phyloP scores from a whole-genome alignment of 768 basidiomycete species.

The Amanita brunnescens region DNA sequence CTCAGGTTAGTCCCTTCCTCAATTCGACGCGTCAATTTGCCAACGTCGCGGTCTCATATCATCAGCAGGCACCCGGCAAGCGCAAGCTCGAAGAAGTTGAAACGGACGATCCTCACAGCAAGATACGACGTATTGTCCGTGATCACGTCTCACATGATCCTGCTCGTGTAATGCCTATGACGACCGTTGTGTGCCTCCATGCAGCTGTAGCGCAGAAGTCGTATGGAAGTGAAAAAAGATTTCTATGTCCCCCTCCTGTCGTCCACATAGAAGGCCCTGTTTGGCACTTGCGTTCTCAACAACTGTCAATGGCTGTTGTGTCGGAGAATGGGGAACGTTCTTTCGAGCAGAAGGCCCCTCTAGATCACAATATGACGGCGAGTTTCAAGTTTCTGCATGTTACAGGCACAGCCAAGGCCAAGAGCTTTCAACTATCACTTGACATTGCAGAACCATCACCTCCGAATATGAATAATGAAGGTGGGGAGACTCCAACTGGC shows the following conservation, averaged over 20 bases:
- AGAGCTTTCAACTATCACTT: conserved; percentile 80
- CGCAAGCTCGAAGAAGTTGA: conserved; percentile 67
- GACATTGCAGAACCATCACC: conserved; percentile 74
- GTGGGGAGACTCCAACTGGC: conserved; percentile 40
- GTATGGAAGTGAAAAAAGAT: conserved; percentile 92
- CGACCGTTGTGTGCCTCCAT: conserved; percentile 83
- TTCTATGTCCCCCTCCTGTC: conserved; percentile 88
- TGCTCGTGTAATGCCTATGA: conserved; percentile 75
- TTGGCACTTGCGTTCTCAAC: conserved; percentile 74
- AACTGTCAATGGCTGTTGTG: conserved; percentile 79
- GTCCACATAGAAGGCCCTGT: conserved; percentile 88
- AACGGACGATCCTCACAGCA: conserved; percentile 59
- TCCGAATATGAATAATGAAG: conserved; percentile 37
- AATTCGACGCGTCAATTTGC: conserved; percentile 3
- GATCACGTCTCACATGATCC: conserved; percentile 76
- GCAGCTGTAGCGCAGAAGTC: conserved; percentile 95
- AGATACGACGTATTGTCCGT: conserved; percentile 79
- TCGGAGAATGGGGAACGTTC: conserved; percentile 77
- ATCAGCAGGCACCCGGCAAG: conserved; percentile 40
- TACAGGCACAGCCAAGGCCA: conserved; percentile 80
- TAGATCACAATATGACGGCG: conserved; percentile 78
- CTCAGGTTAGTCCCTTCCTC: conserved; percentile 28
- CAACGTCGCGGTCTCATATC: conserved; percentile 2
- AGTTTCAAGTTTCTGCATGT: conserved; percentile 92
- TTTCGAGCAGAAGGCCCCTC: conserved; percentile 74